These are phyloP conservation scores for Pythium coloratum DNA, from an alignment of 352 stramenopile genomes.

Conservation along the genomic window DNA sequence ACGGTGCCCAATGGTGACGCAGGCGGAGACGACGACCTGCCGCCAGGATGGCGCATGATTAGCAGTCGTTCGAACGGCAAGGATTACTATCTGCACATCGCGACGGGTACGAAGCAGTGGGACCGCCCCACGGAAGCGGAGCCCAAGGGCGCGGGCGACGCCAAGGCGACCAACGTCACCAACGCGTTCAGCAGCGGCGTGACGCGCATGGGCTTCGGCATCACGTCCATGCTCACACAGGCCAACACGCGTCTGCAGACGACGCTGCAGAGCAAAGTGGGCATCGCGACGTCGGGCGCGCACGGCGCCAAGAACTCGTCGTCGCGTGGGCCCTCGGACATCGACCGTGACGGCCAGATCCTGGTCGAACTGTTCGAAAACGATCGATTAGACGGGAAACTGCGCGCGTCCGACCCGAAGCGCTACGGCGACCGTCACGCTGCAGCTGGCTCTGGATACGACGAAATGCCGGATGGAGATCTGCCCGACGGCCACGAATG, in stretches of 20 bases:
- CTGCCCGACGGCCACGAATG: conserved; percentile 75
- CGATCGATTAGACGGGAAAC: conserved; percentile 76
- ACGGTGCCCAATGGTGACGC: conserved; percentile 2
- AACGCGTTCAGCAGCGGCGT: conserved; percentile 70
- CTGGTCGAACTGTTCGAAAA: conserved; percentile 86
- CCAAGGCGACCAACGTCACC: conserved; percentile 37
- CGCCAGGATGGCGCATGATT: conserved; percentile 65
- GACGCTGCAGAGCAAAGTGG: conserved; percentile 54
- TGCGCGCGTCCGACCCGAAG: conserved; percentile 71
- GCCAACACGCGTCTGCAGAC: conserved; percentile 73
- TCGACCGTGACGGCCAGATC: conserved; percentile 72
- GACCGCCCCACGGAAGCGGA: conserved; percentile 63
- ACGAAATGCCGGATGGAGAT: conserved; percentile 64
- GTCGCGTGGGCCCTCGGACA: conserved; percentile 42
- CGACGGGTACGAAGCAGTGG: conserved; percentile 69
- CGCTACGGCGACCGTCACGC: conserved; percentile 67
- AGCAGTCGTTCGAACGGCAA: conserved; percentile 63
- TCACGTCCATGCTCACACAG: conserved; percentile 65
- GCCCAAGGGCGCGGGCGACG: conserved; percentile 45
- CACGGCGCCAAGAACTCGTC: conserved; percentile 19
- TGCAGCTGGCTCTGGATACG: conserved; percentile 49
- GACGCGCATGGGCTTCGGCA: conserved; percentile 58
- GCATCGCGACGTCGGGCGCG: conserved; percentile 17
- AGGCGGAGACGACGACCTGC: conserved; percentile 35
- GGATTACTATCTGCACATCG: conserved; percentile 75